These are phyloP conservation scores for Leishmania mexicana DNA, from an alignment of 208 protist genomes.

Conservation along the genomic window DNA sequence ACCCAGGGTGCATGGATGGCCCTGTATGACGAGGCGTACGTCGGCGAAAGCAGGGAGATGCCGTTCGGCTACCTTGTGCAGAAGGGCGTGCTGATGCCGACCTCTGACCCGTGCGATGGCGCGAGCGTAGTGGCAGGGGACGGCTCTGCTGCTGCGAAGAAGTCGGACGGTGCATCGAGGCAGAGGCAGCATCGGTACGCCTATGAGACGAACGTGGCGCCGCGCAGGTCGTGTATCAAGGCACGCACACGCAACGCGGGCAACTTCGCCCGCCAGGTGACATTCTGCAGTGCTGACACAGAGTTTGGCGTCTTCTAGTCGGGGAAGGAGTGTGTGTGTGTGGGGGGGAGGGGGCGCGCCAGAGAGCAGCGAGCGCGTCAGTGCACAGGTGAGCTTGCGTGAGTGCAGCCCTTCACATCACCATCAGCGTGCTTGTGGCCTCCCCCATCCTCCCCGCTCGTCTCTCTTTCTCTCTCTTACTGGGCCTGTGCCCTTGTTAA, in stretches of 20 bases:
- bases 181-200: constrained; percentile 15
- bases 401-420: background rate
- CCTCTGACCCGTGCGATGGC: background rate
- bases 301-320: constrained; percentile 64
- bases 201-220: constrained; percentile 10
- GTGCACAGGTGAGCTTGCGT: background rate
- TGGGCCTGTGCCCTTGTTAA: background rate
- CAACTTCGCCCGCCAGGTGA: constrained; percentile 23
- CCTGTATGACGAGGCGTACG: constrained; percentile 80
- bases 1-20: constrained; percentile 61
- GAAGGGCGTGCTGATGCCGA: constrained; percentile 28
- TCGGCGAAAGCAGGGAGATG: constrained; percentile 34
- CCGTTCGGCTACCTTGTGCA: constrained; percentile 20
- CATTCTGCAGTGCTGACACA: constrained; percentile 51
- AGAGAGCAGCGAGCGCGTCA: background rate
- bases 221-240: constrained; percentile 11
- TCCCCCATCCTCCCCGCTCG: background rate
- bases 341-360: no score
- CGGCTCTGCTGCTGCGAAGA: background rate
- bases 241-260: background rate
- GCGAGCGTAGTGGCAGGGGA: background rate
- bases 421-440: background rate
- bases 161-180: background rate
- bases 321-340: background rate
- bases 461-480: background rate